Conservation (phyloP, 352 stramenopile species). For the Stephanocyclus meneghinianus region DNA sequence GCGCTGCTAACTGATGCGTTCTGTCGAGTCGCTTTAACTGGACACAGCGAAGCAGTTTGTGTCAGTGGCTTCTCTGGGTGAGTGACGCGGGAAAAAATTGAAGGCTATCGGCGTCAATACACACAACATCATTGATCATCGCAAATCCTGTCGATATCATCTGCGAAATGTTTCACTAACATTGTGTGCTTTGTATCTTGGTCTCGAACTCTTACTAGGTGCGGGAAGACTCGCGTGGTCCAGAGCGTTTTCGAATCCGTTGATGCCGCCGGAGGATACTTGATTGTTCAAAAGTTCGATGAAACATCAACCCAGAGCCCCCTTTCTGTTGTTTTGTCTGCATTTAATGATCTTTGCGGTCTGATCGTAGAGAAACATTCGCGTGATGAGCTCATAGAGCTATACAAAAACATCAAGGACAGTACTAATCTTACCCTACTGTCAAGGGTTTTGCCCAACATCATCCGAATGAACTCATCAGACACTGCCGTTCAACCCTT, state of each 20-base stretch:
- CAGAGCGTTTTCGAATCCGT: conserved; percentile 18
- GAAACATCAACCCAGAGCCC: conserved; percentile 8
- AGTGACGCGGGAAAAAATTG: not conserved
- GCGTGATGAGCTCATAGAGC: not conserved
- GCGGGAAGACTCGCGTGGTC: conserved; percentile 32
- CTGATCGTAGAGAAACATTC: conserved; percentile 10
- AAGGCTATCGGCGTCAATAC: not conserved
- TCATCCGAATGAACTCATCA: not conserved
- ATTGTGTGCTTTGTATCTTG: not conserved
- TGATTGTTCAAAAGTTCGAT: conserved; percentile 35
- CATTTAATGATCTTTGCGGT: conserved; percentile 29
- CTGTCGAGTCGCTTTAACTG: conserved; percentile 22
- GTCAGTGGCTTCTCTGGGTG: conserved; percentile 49
- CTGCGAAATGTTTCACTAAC: not conserved
- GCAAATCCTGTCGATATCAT: not conserved
- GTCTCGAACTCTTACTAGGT: not conserved
- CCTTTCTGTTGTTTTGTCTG: conserved; percentile 15
- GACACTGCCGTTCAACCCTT: not conserved
- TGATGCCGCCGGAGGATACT: conserved; percentile 14
- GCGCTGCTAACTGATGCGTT: conserved; percentile 29
- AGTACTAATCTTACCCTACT: not conserved
- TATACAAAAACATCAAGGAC: conserved; percentile 7
- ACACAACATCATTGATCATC: not conserved
- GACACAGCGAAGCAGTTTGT: conserved; percentile 39
- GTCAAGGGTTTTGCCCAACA: not conserved